phyloP scores from a whole-genome alignment of 768 basidiomycete genomes.

The Phallus indusiatus region DNA sequence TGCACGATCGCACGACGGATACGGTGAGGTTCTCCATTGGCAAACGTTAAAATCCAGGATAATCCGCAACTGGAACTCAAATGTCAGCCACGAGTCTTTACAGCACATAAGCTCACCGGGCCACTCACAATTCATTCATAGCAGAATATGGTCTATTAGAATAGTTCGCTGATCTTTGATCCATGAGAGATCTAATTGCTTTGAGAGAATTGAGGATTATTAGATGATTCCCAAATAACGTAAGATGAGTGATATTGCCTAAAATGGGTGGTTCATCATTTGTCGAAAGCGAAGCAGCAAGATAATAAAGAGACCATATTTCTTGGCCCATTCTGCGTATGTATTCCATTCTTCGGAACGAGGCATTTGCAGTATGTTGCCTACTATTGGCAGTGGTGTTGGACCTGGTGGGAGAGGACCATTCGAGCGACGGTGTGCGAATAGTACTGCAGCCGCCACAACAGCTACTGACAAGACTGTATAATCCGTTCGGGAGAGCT shows the following conservation, averaged over 20 bases:
- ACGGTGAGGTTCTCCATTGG: not conserved
- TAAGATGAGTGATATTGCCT: conserved; percentile 10
- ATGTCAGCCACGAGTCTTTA: not conserved
- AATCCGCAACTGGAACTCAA: not conserved
- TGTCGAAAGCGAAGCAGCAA: not conserved
- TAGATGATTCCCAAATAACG: conserved; percentile 6
- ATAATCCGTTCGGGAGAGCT: too few species aligned
- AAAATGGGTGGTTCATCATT: not conserved
- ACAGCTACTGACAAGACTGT: too few species aligned
- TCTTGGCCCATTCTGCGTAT: conserved; percentile 8
- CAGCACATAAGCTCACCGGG: too few species aligned
- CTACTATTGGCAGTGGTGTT: not conserved
- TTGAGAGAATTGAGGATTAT: conserved; percentile 10
- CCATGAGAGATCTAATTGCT: conserved; percentile 9
- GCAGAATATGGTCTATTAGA: conserved; percentile 11
- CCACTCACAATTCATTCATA: conserved; percentile 2
- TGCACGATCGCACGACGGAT: conserved; percentile 1
- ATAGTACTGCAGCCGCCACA: too few species aligned
- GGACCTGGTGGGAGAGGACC: conserved; percentile 11
- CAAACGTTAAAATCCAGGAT: not conserved
- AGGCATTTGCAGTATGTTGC: conserved; percentile 10
- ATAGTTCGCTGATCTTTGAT: conserved; percentile 14
- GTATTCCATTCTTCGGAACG: conserved; percentile 8
- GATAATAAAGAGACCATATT: conserved; percentile 5
- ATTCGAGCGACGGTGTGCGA: not conserved